These are phyloP conservation scores for Claviceps pusilla DNA, from an alignment of 2,329 filamentous ascomycete genomes.

Conservation along the genomic window DNA sequence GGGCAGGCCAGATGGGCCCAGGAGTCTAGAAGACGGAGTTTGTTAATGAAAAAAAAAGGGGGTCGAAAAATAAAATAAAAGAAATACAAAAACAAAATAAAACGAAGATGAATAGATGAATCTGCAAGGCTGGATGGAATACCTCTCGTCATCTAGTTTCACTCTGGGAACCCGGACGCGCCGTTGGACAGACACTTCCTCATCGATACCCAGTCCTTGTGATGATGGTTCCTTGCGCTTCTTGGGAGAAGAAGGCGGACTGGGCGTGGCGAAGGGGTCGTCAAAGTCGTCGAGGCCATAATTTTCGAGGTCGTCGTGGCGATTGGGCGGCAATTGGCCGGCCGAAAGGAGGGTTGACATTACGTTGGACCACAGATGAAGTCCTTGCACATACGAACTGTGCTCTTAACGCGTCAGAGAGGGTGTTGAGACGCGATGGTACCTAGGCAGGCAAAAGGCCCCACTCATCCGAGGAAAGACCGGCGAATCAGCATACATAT, in stretches of 20 bases:
- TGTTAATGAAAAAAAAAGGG: not conserved
- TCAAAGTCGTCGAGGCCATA: constrained; percentile 50
- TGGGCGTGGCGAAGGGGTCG: constrained; percentile 34
- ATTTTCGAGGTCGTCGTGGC: constrained; percentile 55
- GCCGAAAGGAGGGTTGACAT: constrained; percentile 14
- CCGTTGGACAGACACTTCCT: constrained; percentile 71
- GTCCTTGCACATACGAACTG: not conserved
- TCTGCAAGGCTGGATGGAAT: not conserved
- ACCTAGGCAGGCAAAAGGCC: not conserved
- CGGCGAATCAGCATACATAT: not conserved
- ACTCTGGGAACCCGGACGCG: constrained; percentile 56
- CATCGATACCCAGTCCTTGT: constrained; percentile 57
- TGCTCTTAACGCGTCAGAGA: not conserved
- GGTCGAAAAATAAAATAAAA: not conserved
- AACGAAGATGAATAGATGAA: not conserved
- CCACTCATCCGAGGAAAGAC: not conserved
- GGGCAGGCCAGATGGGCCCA: constrained; percentile 71
- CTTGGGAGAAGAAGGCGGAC: constrained; percentile 24
- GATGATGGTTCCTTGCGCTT: constrained; percentile 35
- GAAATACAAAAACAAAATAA: not conserved
- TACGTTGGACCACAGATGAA: not conserved
- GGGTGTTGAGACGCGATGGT: constrained; percentile 3
- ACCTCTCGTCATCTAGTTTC: constrained; percentile 76
- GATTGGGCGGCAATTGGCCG: constrained; percentile 2
- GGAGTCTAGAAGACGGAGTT: constrained; percentile 36